Evolutionary conservation across 2,329 filamentous ascomycete genomes (phyloP), one percentile per base, ranked within the genome.

Genomic region (Teratosphaeria viscida): DNA sequence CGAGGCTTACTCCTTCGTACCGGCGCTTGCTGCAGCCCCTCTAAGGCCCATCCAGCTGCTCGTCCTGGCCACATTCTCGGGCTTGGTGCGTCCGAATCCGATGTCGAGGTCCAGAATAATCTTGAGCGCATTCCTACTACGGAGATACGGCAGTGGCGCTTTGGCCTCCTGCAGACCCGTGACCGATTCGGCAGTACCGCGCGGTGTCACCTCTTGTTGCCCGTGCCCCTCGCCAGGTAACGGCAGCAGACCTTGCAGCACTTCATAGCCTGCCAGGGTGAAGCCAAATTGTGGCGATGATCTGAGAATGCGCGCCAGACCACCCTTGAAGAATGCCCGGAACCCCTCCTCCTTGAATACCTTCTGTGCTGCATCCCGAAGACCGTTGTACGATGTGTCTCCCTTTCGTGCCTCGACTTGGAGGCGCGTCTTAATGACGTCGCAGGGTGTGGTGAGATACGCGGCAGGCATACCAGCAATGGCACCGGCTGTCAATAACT

Each of bases 201-300:
- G 63, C 37, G 73, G 73, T 4, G 70, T 70, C 5, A 81, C 77
- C 63, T 78, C 77, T 59, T 81, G 75, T 52, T 83, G 80, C 32
- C 76, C 73, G 62, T 80, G 76, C 43, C 62, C 56, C 52, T 77
- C 78, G 32, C 89, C 90, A 2, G 91, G 90, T 79, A 89, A 85
- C 5, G 94, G 94, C 53, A 97, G 77, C 52, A 85, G 58, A 62
- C 80, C 88, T 77, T 96, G 91, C 56, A 99, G 79, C 43, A 99
- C 82, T 76, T 99, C 94, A 75, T 97, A 99, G 52, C 89, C 89
- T 3, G 94, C 94, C 27, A 99, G 85, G 0, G 94, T 99, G 80
- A 97, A 97, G 65, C 94, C 94, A 74, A 99, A 99, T 73, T 99
- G 94, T 16, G 94, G 94, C 12, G 91, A 96, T 0, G 91, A 96